Percentiles rank a stretch among this genome's conserved stretches.
Conservation (phyloP, 805 yeast genomes). For the Saccharomycopsis olivae region DNA sequence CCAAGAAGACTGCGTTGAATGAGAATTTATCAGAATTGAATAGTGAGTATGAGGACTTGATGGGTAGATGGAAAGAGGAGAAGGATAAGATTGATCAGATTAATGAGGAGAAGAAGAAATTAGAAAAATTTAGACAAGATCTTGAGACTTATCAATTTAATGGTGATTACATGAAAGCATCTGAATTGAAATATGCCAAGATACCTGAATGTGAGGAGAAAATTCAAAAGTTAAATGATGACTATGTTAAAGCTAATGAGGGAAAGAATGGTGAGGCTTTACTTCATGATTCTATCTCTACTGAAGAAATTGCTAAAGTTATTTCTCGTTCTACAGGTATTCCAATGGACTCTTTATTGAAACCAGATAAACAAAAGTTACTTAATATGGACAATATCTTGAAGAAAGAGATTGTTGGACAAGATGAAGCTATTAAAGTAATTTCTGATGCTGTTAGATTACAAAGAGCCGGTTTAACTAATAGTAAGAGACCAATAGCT, state of each 20-base stretch:
- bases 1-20: conserved; percentile 57
- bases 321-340: conserved; percentile 93
- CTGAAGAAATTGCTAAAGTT: conserved; percentile 89
- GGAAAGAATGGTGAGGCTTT: conserved; percentile 27
- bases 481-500: conserved; percentile 91
- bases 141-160: conserved; percentile 74
- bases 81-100: conserved; percentile 64
- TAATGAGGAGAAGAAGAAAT: conserved; percentile 67
- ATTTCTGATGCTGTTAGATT: conserved; percentile 90
- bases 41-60: conserved; percentile 58
- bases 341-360: conserved; percentile 82
- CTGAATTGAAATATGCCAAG: conserved; percentile 76
- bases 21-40: conserved; percentile 52
- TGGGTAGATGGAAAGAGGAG: conserved; percentile 82
- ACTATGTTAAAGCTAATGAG: conserved; percentile 24
- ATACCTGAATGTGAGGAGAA: conserved; percentile 47
- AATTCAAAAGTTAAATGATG: conserved; percentile 21
- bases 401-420: conserved; percentile 79
- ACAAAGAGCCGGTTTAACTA: conserved; percentile 93
- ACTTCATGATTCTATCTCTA: conserved; percentile 84
- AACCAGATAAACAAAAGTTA: conserved; percentile 88
- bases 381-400: conserved; percentile 77
- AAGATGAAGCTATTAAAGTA: conserved; percentile 86
- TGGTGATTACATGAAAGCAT: conserved; percentile 81
- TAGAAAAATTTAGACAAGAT: conserved; percentile 77